Evolutionary conservation across 495 filamentous ascomycete genomes (phyloP).

Genomic region (Neurospora sp.): DNA sequence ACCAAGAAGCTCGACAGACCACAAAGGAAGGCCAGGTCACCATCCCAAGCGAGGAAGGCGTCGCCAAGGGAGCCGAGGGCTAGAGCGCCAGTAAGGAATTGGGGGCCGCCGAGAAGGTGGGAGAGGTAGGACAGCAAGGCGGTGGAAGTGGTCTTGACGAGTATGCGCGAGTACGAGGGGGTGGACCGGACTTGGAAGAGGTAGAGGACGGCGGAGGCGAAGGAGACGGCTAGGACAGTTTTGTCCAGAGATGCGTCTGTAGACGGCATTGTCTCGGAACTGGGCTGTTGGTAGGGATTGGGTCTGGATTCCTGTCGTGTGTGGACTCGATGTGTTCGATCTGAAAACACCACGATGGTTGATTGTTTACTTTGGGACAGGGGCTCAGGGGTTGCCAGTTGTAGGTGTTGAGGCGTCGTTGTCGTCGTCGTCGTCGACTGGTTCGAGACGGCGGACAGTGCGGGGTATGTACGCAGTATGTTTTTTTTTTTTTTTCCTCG

Average conservation of each 20-base stretch:
- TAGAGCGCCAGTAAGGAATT: slow-evolving; percentile 8
- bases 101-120: slow-evolving; percentile 1
- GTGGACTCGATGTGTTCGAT: not conserved
- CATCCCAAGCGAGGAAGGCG: slow-evolving; percentile 17
- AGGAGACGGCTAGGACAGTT: slow-evolving; percentile 11
- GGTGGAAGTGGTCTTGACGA: slow-evolving; percentile 18
- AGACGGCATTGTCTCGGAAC: too few relatives aligned
- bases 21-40: slow-evolving; percentile 12
- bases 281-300: not conserved
- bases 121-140: slow-evolving; percentile 10
- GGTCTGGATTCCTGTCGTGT: not conserved
- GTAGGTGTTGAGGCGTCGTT: not conserved
- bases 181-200: slow-evolving; percentile 5
- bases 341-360: not conserved
- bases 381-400: not conserved
- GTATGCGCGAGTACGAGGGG: slow-evolving; percentile 8
- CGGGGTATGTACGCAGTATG: not conserved
- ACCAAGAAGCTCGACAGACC: slow-evolving; percentile 18
- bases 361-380: not conserved
- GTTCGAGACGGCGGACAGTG: not conserved
- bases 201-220: slow-evolving; percentile 10
- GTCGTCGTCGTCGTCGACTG: not conserved
- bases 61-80: slow-evolving; percentile 16
- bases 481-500: not conserved
- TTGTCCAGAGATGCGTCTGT: not conserved